These are phyloP conservation scores for Coprinellus micaceus DNA, from an alignment of 768 basidiomycete species.

Conservation along the genomic window DNA sequence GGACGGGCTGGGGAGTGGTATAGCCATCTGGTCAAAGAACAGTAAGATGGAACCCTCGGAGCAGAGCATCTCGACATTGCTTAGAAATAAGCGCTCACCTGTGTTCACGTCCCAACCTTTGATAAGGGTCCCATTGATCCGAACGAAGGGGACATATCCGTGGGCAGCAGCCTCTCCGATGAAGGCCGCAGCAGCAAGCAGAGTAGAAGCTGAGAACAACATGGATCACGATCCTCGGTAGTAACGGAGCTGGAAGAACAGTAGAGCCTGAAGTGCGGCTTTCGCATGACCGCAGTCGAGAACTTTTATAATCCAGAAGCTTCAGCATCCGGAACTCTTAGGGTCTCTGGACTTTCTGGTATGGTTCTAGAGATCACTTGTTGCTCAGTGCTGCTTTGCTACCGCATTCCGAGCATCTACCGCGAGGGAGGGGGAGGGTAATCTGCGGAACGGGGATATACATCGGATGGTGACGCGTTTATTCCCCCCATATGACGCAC, in stretches of 20 bases:
- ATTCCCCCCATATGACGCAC: neutral
- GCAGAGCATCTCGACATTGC: no score
- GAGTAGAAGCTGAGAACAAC: slow-evolving; percentile 9
- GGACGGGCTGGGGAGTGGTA: slow-evolving; percentile 32
- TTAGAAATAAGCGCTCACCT: no score
- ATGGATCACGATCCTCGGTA: neutral
- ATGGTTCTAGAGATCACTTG: neutral
- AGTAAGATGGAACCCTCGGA: no score
- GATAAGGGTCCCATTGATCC: slow-evolving; percentile 29
- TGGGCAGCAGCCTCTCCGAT: slow-evolving; percentile 27
- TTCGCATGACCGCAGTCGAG: neutral
- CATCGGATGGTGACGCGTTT: neutral
- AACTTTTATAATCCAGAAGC: neutral
- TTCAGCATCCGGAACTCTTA: no score
- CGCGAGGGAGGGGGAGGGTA: neutral
- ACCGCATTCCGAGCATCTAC: neutral
- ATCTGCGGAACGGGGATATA: neutral
- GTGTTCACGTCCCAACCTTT: slow-evolving; percentile 33
- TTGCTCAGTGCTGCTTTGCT: neutral
- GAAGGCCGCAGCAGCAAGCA: slow-evolving; percentile 15
- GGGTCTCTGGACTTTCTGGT: neutral
- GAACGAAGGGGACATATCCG: slow-evolving; percentile 33
- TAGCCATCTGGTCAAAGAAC: slow-evolving; percentile 22
- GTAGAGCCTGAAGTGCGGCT: neutral
- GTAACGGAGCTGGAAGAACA: neutral